phyloP scores from a whole-genome alignment of 208 protist genomes.

The Naegleria fowleri region DNA sequence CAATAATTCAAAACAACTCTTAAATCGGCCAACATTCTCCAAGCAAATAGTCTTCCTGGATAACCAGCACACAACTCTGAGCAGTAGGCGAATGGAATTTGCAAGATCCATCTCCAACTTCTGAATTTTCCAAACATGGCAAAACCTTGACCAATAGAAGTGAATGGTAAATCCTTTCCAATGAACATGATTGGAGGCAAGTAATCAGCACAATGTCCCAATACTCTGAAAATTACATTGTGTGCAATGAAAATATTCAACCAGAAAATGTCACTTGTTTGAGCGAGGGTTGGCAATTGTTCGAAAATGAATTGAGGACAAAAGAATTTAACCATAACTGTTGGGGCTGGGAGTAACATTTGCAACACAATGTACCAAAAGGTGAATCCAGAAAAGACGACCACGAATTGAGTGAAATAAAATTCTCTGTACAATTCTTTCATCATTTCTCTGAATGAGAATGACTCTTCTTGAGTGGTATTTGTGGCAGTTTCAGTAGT shows the following conservation, averaged over 20 bases:
- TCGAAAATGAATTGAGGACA: no score
- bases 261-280: neutral
- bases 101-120: neutral
- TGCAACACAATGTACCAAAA: no score
- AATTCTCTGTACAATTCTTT: no score
- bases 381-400: no score
- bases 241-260: neutral
- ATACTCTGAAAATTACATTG: neutral
- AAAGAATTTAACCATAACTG: no score
- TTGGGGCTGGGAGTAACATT: no score
- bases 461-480: no score
- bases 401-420: no score
- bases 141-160: neutral
- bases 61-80: neutral
- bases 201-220: neutral
- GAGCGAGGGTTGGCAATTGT: no score
- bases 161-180: neutral
- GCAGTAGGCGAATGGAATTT: neutral
- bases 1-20: neutral
- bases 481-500: no score
- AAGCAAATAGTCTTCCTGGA: neutral
- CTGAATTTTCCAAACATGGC: neutral
- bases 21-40: neutral
- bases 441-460: no score
- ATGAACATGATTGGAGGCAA: neutral